Percentiles rank a stretch among this genome's conserved stretches.
These are phyloP conservation scores for Tremellales sp. DNA, from an alignment of 1,284 basidiomycete genomes.

Conservation along the genomic window DNA sequence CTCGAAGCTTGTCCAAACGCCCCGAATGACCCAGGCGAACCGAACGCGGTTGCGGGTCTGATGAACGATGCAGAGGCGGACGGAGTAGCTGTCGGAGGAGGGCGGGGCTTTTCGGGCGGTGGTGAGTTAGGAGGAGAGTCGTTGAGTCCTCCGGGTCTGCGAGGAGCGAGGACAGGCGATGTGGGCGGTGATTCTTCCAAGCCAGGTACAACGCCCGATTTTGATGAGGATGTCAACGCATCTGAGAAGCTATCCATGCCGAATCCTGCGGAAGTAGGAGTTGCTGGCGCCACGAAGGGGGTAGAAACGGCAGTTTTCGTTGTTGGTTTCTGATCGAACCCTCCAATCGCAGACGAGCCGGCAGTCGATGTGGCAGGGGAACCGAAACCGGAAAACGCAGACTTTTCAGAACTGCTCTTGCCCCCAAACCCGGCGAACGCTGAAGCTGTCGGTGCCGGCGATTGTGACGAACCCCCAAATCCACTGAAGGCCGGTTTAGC, in stretches of 20 bases:
- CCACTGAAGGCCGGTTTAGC: conserved; percentile 19
- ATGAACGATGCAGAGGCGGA: conserved; percentile 29
- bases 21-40: conserved; percentile 22
- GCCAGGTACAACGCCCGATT: conserved; percentile 23
- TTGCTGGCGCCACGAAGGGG: no score
- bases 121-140: conserved; percentile 26
- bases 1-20: conserved; percentile 3
- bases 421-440: no score
- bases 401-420: conserved; percentile 7
- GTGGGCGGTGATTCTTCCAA: conserved; percentile 32
- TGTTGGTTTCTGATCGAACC: conserved; percentile 7
- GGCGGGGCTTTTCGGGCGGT: conserved; percentile 1
- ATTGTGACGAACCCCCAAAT: conserved; percentile 2
- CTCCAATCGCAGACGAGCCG: conserved; percentile 1
- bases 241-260: conserved; percentile 37
- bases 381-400: conserved; percentile 9
- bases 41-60: conserved; percentile 44
- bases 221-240: conserved; percentile 20
- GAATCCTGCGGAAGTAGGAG: no score
- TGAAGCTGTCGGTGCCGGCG: conserved; percentile 2
- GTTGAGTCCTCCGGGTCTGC: conserved; percentile 5
- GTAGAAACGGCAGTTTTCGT: no score
- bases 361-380: conserved; percentile 6
- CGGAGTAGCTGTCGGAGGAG: conserved; percentile 9
- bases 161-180: conserved; percentile 16